These are phyloP conservation scores for Pulveroboletus sp. DNA, from an alignment of 768 basidiomycete genomes.

Conservation along the genomic window DNA sequence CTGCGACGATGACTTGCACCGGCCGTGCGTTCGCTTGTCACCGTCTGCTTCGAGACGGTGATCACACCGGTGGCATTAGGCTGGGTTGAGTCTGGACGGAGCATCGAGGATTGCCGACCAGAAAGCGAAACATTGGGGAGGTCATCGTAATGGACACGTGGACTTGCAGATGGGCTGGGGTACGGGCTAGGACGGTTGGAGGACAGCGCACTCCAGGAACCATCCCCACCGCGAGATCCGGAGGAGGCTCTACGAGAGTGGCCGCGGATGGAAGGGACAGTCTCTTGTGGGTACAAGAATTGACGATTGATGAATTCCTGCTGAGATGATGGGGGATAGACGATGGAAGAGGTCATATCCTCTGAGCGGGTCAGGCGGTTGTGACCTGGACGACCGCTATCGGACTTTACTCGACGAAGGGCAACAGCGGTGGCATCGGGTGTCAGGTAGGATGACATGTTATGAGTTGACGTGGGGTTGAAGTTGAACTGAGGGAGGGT, in stretches of 20 bases:
- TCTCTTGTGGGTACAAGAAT: constrained; percentile 41
- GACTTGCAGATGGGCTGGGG: constrained; percentile 65
- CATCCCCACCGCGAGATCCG: constrained; percentile 33
- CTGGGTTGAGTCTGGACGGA: constrained; percentile 19
- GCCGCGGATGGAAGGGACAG: constrained; percentile 35
- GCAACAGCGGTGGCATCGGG: constrained; percentile 27
- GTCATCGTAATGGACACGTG: constrained; percentile 49
- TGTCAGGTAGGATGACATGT: constrained; percentile 39
- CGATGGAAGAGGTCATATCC: constrained; percentile 41
- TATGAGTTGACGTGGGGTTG: constrained; percentile 30
- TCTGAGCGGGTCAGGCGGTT: constrained; percentile 59
- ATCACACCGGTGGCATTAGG: constrained; percentile 5
- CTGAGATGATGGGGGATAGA: constrained; percentile 36
- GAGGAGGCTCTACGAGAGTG: constrained; percentile 42
- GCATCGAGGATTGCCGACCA: constrained; percentile 21
- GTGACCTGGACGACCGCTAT: constrained; percentile 40
- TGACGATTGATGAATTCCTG: constrained; percentile 43
- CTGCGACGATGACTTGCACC: constrained; percentile 81
- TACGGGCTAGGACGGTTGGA: constrained; percentile 55
- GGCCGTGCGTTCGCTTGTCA: constrained; percentile 86
- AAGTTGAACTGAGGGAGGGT: constrained; percentile 34
- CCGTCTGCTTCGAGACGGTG: constrained; percentile 65
- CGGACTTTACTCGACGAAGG: constrained; percentile 52
- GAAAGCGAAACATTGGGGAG: constrained; percentile 36
- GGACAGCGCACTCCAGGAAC: constrained; percentile 32